Conservation (phyloP, 345 rosid genomes). For the Brassica carinata region DNA sequence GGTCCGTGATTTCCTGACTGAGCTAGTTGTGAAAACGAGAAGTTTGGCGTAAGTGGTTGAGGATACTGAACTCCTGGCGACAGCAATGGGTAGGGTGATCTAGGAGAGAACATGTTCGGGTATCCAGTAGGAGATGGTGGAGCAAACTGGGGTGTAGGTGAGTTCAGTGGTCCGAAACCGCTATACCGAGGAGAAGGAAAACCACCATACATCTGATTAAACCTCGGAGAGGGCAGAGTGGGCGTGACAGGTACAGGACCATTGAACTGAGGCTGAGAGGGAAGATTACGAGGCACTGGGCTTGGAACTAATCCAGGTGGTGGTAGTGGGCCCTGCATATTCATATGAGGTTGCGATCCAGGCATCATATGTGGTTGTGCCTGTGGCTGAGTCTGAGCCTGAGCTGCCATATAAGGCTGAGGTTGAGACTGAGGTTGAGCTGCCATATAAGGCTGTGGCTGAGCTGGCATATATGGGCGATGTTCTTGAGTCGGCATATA, state of each 20-base stretch:
- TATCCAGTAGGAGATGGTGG: slow-evolving; percentile 70
- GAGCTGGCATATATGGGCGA: not conserved
- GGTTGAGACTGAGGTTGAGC: not conserved
- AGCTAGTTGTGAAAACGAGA: slow-evolving; percentile 63
- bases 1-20: slow-evolving; percentile 80
- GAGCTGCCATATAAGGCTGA: not conserved
- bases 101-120: slow-evolving; percentile 64
- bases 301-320: slow-evolving; percentile 38
- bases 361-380: slow-evolving; percentile 25
- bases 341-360: slow-evolving; percentile 30
- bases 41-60: slow-evolving; percentile 74
- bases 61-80: slow-evolving; percentile 88
- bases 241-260: slow-evolving; percentile 58
- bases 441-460: not conserved
- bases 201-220: slow-evolving; percentile 48
- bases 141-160: slow-evolving; percentile 84
- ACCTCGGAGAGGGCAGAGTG: slow-evolving; percentile 52
- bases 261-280: slow-evolving; percentile 53
- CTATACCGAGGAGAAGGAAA: slow-evolving; percentile 62
- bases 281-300: slow-evolving; percentile 45
- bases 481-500: not conserved
- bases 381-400: not conserved
- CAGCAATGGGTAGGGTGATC: slow-evolving; percentile 68
- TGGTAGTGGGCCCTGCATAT: slow-evolving; percentile 38
- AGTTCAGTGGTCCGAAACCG: slow-evolving; percentile 62